Base-by-base conservation (phyloP, 495 filamentous ascomycete genomes). In the Trypethelium eluteriae region DNA sequence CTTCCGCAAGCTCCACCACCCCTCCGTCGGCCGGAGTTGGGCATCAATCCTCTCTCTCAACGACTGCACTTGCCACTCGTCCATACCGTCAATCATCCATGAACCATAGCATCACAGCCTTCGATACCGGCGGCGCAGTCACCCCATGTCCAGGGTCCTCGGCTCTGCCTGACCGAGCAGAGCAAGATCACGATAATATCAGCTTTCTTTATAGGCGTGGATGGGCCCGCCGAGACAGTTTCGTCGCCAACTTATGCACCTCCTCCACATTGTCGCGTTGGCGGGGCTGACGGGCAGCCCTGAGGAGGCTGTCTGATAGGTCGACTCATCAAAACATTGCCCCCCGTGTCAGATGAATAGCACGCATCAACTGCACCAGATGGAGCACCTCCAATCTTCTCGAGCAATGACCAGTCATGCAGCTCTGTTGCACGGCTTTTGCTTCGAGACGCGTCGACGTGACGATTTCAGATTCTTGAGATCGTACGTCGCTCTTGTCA, bases 201-300 rank as follows among this genome's bases (percentile, higher is more conserved):
- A 59, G n/a, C 53, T 34, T 36, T 59, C 11, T 59, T 36, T 59
- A 59, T 59, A 59, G 53, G 32, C 53, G 25, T 59, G 53, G 53
- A 32, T 59, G 53, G 53, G 36, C 25, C 32, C 53, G 53, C 7
- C 53, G 53, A 59, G 53, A 59, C 53, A 59, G 25, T 59, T 36
- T 59, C 53, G 53, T 59, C 53, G 53, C 53, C 11, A 59, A 32
- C 53, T 59, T 59, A 59, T 59, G 53, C 53, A 59, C 18, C 53
- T 59, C 32, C 53, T 59, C 53, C 53, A 18, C 53, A 32, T 32
- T 59, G 18, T 34, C 5, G 53, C 36, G 25, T 18, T 59, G 25
- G 53, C 36, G 25, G 11, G 53, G 25, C 53, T 59, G 53, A 59
- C 18, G 53, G 53, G 32, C 53, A 59, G 53, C 53, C 34, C 53